Percentiles rank a stretch among this genome's conserved stretches.
Conservation (phyloP, 2,329 filamentous ascomycete genomes). For the Paraphoma sp. region DNA sequence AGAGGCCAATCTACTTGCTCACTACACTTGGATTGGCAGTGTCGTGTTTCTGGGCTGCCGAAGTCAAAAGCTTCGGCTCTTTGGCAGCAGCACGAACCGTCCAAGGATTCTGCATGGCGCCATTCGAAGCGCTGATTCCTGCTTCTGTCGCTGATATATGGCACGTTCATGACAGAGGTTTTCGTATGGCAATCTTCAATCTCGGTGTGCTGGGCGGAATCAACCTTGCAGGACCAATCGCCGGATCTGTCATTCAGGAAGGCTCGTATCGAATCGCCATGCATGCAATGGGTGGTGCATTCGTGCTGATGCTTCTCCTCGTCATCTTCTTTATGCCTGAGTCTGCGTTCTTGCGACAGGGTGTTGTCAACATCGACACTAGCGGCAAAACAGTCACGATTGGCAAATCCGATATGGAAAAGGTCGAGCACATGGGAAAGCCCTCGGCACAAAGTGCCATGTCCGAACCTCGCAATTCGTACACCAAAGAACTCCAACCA, state of each 20-base stretch:
- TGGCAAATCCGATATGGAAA: slow-evolving; percentile 14
- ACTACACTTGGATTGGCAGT: slow-evolving; percentile 28
- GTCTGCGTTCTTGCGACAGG: slow-evolving; percentile 17
- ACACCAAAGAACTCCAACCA: slow-evolving; percentile 13
- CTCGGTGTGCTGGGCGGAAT: slow-evolving; percentile 32
- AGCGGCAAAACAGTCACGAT: slow-evolving; percentile 13
- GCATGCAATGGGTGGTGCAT: slow-evolving; percentile 31
- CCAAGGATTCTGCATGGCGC: slow-evolving; percentile 33
- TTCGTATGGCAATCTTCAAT: slow-evolving; percentile 33
- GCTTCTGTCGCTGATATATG: slow-evolving; percentile 30
- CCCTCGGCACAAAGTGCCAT: neutral
- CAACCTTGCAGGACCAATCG: slow-evolving; percentile 31
- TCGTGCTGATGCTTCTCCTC: slow-evolving; percentile 27
- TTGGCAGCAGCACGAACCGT: slow-evolving; percentile 25
- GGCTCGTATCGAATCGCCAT: slow-evolving; percentile 25
- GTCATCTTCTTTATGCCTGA: slow-evolving; percentile 36
- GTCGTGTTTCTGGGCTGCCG: slow-evolving; percentile 32
- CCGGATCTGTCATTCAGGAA: slow-evolving; percentile 30
- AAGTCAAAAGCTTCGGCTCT: slow-evolving; percentile 26
- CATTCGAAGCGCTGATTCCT: slow-evolving; percentile 34
- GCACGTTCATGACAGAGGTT: slow-evolving; percentile 33
- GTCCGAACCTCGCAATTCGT: slow-evolving; percentile 12
- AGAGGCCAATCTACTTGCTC: slow-evolving; percentile 25
- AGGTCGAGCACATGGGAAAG: slow-evolving; percentile 14
- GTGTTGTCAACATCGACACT: slow-evolving; percentile 27